Conservation (phyloP, 768 basidiomycete species). For the Kwoniella shandongensis region DNA sequence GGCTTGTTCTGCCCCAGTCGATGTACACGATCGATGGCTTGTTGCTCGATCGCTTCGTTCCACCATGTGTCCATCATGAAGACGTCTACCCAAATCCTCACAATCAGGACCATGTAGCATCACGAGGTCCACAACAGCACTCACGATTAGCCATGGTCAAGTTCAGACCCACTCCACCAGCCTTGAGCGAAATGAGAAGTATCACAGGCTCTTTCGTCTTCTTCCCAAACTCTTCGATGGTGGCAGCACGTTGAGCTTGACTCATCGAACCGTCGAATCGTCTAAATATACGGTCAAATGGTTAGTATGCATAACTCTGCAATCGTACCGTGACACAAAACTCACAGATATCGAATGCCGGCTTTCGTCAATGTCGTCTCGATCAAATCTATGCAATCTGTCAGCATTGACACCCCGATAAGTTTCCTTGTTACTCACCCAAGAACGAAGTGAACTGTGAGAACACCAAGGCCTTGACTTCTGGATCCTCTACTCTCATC, state of each 20-base stretch:
- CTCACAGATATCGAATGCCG: slow-evolving; percentile 47
- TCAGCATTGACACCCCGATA: neutral
- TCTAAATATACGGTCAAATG: slow-evolving; percentile 17
- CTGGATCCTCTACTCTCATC: slow-evolving; percentile 62
- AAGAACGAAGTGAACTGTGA: slow-evolving; percentile 51
- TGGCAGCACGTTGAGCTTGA: slow-evolving; percentile 72
- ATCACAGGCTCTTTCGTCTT: slow-evolving; percentile 71
- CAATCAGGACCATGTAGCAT: too few species aligned
- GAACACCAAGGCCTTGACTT: slow-evolving; percentile 60
- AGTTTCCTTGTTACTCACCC: slow-evolving; percentile 26
- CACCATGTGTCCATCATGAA: slow-evolving; percentile 54
- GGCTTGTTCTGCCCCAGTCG: slow-evolving; percentile 51
- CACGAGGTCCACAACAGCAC: slow-evolving; percentile 41
- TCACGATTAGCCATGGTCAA: slow-evolving; percentile 57
- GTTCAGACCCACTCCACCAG: slow-evolving; percentile 89
- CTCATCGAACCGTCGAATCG: slow-evolving; percentile 94
- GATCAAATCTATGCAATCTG: slow-evolving; percentile 38
- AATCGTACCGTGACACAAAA: slow-evolving; percentile 1
- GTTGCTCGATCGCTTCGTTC: slow-evolving; percentile 52
- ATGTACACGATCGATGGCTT: slow-evolving; percentile 53
- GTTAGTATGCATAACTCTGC: neutral
- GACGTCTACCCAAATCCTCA: slow-evolving; percentile 36
- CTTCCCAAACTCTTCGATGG: slow-evolving; percentile 74
- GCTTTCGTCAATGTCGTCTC: slow-evolving; percentile 49
- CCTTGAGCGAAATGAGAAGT: slow-evolving; percentile 56